Base-by-base conservation (phyloP, 1,139 yeast species). In the Debaryomyces sp. region DNA sequence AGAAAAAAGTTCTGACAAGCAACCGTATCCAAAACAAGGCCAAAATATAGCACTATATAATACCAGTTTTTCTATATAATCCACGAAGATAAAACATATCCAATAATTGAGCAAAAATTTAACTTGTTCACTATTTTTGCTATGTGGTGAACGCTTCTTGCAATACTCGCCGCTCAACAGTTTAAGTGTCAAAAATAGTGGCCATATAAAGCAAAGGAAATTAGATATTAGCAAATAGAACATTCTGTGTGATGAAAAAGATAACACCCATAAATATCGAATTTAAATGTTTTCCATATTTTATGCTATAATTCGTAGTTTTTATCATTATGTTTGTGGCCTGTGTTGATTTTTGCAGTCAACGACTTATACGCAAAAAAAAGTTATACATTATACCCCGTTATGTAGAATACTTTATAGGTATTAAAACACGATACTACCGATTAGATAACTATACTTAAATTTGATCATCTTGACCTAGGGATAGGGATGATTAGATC, bases 41-140 rank as follows among this genome's bases (percentile, higher is more conserved):
- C 4, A 22, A 24, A 46, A 32, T 10, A 42, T 10, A 17, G 33
- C n/a, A 41, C 47, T 48, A 3, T 56, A 38, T 12, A 57, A 34
- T 5, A 58, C 32, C 10, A 46, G 41, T 27, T 41, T 38, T 41
- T 63, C 62, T 1, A 56, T 18, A 27, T 58, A 50, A 12, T 48
- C 43, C 4, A 64, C 13, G 2, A 56, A 44, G 6, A 59, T 50
- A 47, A 64, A 66, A 42, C 63, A 59, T 5, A 66, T 46, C 71
- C 71, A 67, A 51, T 66, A 67, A 40, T 61, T 55, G 34, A 63
- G 56, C 32, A 66, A 52, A 40, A 64, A 66, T 37, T 51, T 54
- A 12, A 55, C 29, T n/a, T 59, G 53, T 24, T 54, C 55, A 6
- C 47, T 38, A 13, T 43, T 47, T 21, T 41, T 17, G 33, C 18